phyloP scores from a whole-genome alignment of 306 rosid species.

The Quercus rubra region DNA sequence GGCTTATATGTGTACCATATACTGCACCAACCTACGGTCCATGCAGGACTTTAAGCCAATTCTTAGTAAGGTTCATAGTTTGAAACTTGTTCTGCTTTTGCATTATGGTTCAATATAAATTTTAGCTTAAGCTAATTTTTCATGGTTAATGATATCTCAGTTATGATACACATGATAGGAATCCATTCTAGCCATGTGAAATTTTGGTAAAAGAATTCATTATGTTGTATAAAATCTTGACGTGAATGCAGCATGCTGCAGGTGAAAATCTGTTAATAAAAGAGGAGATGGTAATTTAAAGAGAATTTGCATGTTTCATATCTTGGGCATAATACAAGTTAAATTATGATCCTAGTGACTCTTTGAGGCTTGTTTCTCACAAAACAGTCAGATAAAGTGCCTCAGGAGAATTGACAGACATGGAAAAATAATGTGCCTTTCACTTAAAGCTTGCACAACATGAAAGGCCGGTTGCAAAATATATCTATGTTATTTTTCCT shows the following conservation, averaged over 20 bases:
- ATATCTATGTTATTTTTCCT: neutral
- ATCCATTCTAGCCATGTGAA: neutral
- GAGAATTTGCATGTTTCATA: neutral
- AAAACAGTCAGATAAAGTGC: neutral
- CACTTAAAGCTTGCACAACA: neutral
- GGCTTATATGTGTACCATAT: constrained; percentile 85
- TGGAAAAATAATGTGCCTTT: neutral
- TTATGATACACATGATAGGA: neutral
- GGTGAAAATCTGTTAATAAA: neutral
- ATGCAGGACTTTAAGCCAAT: constrained; percentile 94
- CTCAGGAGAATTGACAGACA: neutral
- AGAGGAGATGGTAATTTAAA: neutral
- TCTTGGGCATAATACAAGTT: neutral
- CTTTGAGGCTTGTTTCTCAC: neutral
- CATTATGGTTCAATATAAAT: constrained; percentile 13
- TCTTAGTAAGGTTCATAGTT: constrained; percentile 65
- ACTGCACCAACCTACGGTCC: constrained; percentile 92
- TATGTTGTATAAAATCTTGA: neutral
- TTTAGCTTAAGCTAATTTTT: neutral
- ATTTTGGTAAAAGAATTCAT: neutral
- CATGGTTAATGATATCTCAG: neutral
- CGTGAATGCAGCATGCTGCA: neutral
- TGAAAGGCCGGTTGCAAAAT: neutral
- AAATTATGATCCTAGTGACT: neutral
- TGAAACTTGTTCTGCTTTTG: neutral